phyloP scores from a whole-genome alignment of 345 rosid genomes.

The Citrus glauca region DNA sequence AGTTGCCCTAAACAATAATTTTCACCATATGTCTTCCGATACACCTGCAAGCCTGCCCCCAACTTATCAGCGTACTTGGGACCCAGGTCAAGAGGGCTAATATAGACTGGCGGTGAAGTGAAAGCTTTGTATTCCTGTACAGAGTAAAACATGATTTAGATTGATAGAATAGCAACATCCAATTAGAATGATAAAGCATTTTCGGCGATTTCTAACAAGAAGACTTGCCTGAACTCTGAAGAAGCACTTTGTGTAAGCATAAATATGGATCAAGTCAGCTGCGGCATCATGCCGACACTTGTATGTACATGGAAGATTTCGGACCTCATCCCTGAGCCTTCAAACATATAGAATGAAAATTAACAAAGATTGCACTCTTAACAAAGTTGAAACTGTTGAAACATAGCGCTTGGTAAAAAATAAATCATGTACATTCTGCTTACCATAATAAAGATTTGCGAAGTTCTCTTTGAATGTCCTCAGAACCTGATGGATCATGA shows the following conservation, averaged over 20 bases:
- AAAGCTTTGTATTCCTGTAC: slow-evolving; percentile 70
- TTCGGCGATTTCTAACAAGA: neutral
- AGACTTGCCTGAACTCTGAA: slow-evolving; percentile 70
- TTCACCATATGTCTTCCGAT: slow-evolving; percentile 82
- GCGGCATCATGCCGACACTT: slow-evolving; percentile 98
- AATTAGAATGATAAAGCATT: neutral
- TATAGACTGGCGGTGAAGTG: slow-evolving; percentile 83
- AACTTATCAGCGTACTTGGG: slow-evolving; percentile 75
- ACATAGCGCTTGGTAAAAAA: neutral
- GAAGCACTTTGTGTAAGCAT: slow-evolving; percentile 86
- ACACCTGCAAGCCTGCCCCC: slow-evolving; percentile 68
- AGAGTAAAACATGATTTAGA: slow-evolving; percentile 11
- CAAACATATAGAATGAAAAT: slow-evolving; percentile 9
- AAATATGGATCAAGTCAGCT: slow-evolving; percentile 92
- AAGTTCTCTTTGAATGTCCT: slow-evolving; percentile 61
- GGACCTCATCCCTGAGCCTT: slow-evolving; percentile 97
- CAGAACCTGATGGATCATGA: slow-evolving; percentile 69
- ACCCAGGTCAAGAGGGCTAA: slow-evolving; percentile 92
- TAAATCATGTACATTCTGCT: slow-evolving; percentile 26
- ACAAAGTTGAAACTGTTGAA: neutral
- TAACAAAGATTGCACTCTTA: slow-evolving; percentile 3
- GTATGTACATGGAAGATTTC: slow-evolving; percentile 83
- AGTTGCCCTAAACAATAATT: slow-evolving; percentile 96
- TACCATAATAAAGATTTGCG: slow-evolving; percentile 90
- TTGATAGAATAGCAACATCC: slow-evolving; percentile 6